phyloP scores from a whole-genome alignment of 2,329 filamentous ascomycete species.

The Fusarium coicis region DNA sequence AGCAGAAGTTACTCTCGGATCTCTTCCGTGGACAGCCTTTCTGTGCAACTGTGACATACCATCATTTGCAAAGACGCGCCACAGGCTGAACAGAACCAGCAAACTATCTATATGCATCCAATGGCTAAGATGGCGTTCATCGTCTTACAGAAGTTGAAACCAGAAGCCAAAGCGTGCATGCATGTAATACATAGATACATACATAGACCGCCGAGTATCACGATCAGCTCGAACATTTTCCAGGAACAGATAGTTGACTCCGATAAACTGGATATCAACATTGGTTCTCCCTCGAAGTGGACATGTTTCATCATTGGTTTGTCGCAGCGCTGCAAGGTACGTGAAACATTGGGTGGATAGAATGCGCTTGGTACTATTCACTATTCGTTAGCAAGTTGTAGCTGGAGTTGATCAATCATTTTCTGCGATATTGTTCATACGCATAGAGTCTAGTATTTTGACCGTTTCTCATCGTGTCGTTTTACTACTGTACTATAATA shows the following conservation, averaged over 20 bases:
- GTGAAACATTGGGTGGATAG: conserved; percentile 23
- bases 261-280: neutral
- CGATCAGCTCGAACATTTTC: neutral
- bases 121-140: neutral
- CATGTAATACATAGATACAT: neutral
- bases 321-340: conserved; percentile 32
- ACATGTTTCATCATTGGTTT: conserved; percentile 24
- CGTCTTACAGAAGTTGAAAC: conserved; percentile 6
- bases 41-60: neutral
- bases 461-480: neutral
- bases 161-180: neutral
- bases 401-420: neutral
- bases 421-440: neutral
- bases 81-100: neutral
- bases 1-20: neutral
- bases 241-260: neutral
- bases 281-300: conserved; percentile 19
- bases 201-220: neutral
- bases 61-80: neutral
- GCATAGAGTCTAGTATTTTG: neutral
- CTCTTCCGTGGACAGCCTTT: neutral
- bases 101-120: neutral
- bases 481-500: neutral
- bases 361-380: neutral
- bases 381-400: neutral